Evolutionary conservation across 805 yeast species (phyloP).

Genomic region (Candida xiaguanensis): DNA sequence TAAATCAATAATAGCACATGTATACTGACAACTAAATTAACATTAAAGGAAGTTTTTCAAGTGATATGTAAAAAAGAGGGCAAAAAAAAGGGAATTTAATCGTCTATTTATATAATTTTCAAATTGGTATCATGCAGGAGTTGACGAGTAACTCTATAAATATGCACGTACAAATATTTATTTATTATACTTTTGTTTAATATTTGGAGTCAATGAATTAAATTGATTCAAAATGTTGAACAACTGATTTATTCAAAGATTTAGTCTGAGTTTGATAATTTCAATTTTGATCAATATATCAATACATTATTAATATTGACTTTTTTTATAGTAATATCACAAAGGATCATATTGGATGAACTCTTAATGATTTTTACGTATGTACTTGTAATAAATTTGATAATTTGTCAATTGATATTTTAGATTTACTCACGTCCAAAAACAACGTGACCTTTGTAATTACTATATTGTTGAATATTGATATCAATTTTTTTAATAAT

Average conservation of each 20-base stretch:
- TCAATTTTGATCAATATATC: constrained; percentile 18
- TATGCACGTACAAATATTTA: not conserved
- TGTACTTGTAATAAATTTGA: constrained; percentile 14
- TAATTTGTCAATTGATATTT: constrained; percentile 14
- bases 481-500: constrained; percentile 31
- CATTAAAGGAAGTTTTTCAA: too few species aligned
- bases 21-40: too few species aligned
- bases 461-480: constrained; percentile 32
- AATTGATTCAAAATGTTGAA: constrained; percentile 20
- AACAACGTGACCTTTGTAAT: constrained; percentile 39
- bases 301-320: constrained; percentile 24
- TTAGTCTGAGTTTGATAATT: not conserved
- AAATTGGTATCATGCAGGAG: too few species aligned
- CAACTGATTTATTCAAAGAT: not conserved
- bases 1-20: too few species aligned
- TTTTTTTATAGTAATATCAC: constrained; percentile 31
- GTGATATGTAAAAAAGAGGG: too few species aligned
- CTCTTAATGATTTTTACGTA: constrained; percentile 10
- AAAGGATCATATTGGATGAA: constrained; percentile 20
- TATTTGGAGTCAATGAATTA: constrained; percentile 22
- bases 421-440: constrained; percentile 35
- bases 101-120: too few species aligned
- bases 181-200: constrained; percentile 21
- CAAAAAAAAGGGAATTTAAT: too few species aligned
- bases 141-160: too few species aligned